Conservation (phyloP, 2,329 filamentous ascomycete genomes). For the Mollisia scopiformis region DNA sequence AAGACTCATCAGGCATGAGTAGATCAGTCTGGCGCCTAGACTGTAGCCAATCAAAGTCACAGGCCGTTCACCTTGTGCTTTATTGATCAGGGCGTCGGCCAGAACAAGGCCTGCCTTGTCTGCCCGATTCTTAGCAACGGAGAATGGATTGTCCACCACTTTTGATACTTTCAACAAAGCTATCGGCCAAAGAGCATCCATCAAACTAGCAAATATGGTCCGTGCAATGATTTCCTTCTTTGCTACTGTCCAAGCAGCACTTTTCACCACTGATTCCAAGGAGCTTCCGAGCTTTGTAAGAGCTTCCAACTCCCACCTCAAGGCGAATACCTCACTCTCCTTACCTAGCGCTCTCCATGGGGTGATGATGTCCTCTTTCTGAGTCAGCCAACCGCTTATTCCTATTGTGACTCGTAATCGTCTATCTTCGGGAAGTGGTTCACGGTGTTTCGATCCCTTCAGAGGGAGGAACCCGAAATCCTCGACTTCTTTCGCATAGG, state of each 20-base stretch:
- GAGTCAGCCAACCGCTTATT: slow-evolving; percentile 79
- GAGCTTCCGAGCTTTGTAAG: slow-evolving; percentile 78
- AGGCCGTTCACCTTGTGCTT: slow-evolving; percentile 78
- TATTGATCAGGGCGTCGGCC: slow-evolving; percentile 81
- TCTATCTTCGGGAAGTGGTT: slow-evolving; percentile 59
- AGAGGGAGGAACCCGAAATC: slow-evolving; percentile 88
- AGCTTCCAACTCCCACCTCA: slow-evolving; percentile 82
- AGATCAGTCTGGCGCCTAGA: slow-evolving; percentile 80
- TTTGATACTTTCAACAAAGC: slow-evolving; percentile 67
- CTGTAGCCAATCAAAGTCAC: slow-evolving; percentile 84
- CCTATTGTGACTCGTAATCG: slow-evolving; percentile 82
- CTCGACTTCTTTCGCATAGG: slow-evolving; percentile 83
- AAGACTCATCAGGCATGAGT: slow-evolving; percentile 75
- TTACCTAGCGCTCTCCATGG: slow-evolving; percentile 79
- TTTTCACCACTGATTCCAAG: slow-evolving; percentile 77
- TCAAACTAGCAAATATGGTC: slow-evolving; percentile 66
- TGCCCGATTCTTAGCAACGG: slow-evolving; percentile 72
- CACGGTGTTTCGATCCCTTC: slow-evolving; percentile 49
- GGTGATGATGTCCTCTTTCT: slow-evolving; percentile 70
- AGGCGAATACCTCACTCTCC: slow-evolving; percentile 76
- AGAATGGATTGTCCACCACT: slow-evolving; percentile 81
- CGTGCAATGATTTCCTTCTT: slow-evolving; percentile 66
- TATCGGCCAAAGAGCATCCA: slow-evolving; percentile 72
- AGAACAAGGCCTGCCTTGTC: slow-evolving; percentile 81
- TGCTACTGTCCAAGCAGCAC: slow-evolving; percentile 78